A percentile compares a stretch with the other conserved stretches of the same genome.
Conservation (phyloP, 2,329 filamentous ascomycete species). For the Fusarium pseudocircinatum region DNA sequence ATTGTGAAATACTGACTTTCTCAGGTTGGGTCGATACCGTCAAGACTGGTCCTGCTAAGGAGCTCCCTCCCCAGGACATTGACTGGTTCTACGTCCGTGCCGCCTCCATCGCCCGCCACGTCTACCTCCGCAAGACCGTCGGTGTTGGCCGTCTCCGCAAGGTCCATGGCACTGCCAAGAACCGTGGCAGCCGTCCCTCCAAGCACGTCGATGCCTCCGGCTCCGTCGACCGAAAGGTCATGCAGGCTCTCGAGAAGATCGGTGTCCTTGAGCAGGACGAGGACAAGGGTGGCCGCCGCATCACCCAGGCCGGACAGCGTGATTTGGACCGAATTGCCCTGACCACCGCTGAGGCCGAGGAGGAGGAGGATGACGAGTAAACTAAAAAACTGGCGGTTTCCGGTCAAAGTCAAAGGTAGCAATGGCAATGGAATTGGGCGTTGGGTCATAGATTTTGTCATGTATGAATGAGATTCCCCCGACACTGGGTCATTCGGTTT, state of each 20-base stretch:
- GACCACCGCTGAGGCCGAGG: slow-evolving; percentile 78
- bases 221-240: slow-evolving; percentile 95
- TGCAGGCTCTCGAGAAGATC: slow-evolving; percentile 99
- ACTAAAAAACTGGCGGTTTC: slow-evolving; percentile 54
- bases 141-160: slow-evolving; percentile 98
- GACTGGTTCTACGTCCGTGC: slow-evolving; percentile 97
- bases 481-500: slow-evolving; percentile 51
- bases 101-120: slow-evolving; percentile 94
- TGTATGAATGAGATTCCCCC: slow-evolving; percentile 55
- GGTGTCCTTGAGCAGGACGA: slow-evolving; percentile 97
- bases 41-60: slow-evolving; percentile 96
- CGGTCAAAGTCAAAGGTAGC: slow-evolving; percentile 35
- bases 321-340: slow-evolving; percentile 97
- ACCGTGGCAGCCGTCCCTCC: slow-evolving; percentile 90
- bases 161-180: slow-evolving; percentile 96
- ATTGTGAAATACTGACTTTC: slow-evolving; percentile 1
- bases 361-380: slow-evolving; percentile 73
- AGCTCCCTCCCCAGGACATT: slow-evolving; percentile 96
- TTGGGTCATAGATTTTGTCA: slow-evolving; percentile 53
- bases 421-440: slow-evolving; percentile 51
- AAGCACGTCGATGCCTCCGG: slow-evolving; percentile 97
- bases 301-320: slow-evolving; percentile 97
- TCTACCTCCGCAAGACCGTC: slow-evolving; percentile 99
- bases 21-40: slow-evolving; percentile 98
- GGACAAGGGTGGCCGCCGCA: slow-evolving; percentile 98